Evolutionary conservation across 83 land plant species (phyloP), one percentile per base, ranked within the genome.

Genomic region (Picea abies): DNA sequence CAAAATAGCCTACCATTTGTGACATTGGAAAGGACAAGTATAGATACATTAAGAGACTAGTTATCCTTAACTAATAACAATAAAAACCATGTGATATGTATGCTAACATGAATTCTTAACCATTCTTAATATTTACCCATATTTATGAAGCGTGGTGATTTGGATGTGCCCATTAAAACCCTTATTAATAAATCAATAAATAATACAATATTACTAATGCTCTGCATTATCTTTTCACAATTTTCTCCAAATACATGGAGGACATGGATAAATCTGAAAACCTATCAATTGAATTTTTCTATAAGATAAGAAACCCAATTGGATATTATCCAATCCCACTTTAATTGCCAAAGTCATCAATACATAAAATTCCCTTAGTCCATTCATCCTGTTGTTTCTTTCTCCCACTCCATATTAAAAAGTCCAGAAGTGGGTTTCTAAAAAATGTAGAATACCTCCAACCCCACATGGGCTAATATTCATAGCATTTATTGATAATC

Each of bases 1-100:
- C 32, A 29, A 29, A 94, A 76, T 58, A 93, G 66, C 96, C 96
- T n/a, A 91, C 90, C 84, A 92, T 89, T 1, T 93, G 96, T 56
- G 96, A 95, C 82, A 93, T 95, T 94, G 78, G 25, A 76, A 19
- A 70, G n/a, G 47, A 79, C 47, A 37, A 39, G 35, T 49, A 82
- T 17, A 80, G 65, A 32, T 1, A 68, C 41, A 17, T 68, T 68
- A 32, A 68, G 20, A 67, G 16, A 67, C 26, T 17, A 14, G 15
- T 29, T 35, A 67, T 35, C 15, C 15, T 39, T 68, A 68, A 32
- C 1, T 14, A 68, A 35, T 4, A 68, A 16, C 41, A 68, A 68
- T 32, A 39, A 41, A 68, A 68, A 68, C 72, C 41, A 68, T 19
- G 37, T 35, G 72, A 7, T 0, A 32, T 68, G 1, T 32, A 68